phyloP scores from a whole-genome alignment of 148 eudicot species.

The Diospyros lotus region DNA sequence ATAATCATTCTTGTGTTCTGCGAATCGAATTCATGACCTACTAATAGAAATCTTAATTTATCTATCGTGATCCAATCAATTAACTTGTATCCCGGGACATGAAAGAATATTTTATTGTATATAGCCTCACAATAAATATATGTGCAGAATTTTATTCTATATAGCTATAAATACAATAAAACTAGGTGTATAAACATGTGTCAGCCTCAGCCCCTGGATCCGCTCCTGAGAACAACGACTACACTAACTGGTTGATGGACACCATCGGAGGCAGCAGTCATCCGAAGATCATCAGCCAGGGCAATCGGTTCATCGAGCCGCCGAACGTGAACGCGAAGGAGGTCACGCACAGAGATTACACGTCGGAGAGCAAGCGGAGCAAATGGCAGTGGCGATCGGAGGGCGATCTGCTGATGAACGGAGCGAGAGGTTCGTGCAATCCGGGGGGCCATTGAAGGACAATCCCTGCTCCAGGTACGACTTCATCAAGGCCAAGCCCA shows the following conservation, averaged over 20 bases:
- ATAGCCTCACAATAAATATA: too few relatives aligned
- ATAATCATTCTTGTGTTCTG: too few relatives aligned
- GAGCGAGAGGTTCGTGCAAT: constrained; percentile 4
- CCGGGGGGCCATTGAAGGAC: neutral
- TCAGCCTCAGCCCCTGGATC: too few relatives aligned
- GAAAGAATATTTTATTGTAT: too few relatives aligned
- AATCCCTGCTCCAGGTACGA: neutral
- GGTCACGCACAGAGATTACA: constrained; percentile 1
- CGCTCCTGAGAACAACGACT: constrained; percentile 14
- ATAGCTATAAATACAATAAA: too few relatives aligned
- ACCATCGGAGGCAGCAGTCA: constrained; percentile 13
- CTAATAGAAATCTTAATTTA: too few relatives aligned
- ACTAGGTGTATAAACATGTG: too few relatives aligned
- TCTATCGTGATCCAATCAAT: too few relatives aligned
- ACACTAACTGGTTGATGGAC: constrained; percentile 12
- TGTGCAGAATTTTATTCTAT: too few relatives aligned
- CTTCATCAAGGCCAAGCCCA: constrained; percentile 4
- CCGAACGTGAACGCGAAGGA: neutral
- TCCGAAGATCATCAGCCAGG: constrained; percentile 13
- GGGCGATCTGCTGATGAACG: constrained; percentile 13
- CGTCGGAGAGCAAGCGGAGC: neutral
- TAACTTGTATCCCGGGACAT: too few relatives aligned
- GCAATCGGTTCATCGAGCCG: constrained; percentile 13
- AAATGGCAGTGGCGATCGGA: constrained; percentile 13
- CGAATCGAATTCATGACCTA: too few relatives aligned